Base-by-base conservation (phyloP, 2,329 filamentous ascomycete genomes). In the Penicillium fuscoglaucum region DNA sequence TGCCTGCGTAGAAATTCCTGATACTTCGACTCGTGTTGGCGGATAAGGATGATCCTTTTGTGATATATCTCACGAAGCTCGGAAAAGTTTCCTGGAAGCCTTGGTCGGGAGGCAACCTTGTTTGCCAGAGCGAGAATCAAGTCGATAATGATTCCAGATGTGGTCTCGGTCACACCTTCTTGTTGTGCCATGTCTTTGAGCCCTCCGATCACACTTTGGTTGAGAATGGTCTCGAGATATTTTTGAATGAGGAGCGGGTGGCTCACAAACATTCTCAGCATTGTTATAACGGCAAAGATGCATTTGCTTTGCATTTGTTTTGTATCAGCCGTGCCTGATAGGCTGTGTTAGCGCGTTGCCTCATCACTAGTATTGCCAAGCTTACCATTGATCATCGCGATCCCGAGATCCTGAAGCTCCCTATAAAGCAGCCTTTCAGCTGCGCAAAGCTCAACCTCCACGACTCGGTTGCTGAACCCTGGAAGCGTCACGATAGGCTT, bases 261-360 rank as follows among this genome's bases (percentile, higher is more conserved):
- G 0, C 74, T 74, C 3, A 78, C 79, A 15, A 84, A 72, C 72
- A 84, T 83, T 5, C 83, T 76, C 0, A 85, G 73, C 9, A 78
- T 73, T 0, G 82, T 65, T 7, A 84, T 67, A 76, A 84, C 78
- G 3, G 77, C 74, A 33, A 81, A 68, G 3, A 78, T 75, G 53
- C 78, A 77, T 29, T 62, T 68, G 52, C 74, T 78, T 21, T 76
- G 71, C 6, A 58, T 63, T 41, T 46, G 61, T 9, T 12, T 13
- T 3, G 21, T n/a, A 4, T n/a, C 46, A 3, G 17, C 17, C 12
- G 29, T 56, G n/a, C 5, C 44, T 62, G 61, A 12, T 31, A 26
- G 17, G 1, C 2, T n/a, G 3, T n/a, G 68, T 83, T 78, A 35
- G 74, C 2, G 9, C 6, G 7, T 8, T 9, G 7, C 6, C 12